A percentile compares a stretch with the other conserved stretches of the same genome.
Evolutionary conservation across 2,329 filamentous ascomycete genomes (phyloP).

Genomic region (Akanthomyces dipterigenus): DNA sequence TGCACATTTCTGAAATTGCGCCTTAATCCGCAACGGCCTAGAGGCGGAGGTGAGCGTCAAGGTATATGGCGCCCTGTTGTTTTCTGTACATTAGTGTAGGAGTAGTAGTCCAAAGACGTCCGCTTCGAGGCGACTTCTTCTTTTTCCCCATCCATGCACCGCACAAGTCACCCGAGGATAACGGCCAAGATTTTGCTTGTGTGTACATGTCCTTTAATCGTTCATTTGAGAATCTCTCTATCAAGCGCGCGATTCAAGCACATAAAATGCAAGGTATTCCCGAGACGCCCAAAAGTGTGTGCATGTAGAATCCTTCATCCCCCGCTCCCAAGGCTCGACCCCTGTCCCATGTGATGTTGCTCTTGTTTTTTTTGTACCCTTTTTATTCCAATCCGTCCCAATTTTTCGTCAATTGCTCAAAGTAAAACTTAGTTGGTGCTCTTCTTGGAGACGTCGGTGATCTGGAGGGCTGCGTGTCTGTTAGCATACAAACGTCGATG

Average conservation of each 20-base stretch:
- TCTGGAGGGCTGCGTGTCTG: constrained; percentile 38
- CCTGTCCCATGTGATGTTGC: constrained; percentile 7
- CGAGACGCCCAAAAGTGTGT: constrained; percentile 46
- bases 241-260: constrained; percentile 32
- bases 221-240: constrained; percentile 25
- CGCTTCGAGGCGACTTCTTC: neutral
- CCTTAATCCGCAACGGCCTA: too few species aligned
- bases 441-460: constrained; percentile 53
- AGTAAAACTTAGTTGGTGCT: constrained; percentile 23
- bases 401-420: constrained; percentile 18
- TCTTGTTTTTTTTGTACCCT: neutral
- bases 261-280: constrained; percentile 47
- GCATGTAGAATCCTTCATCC: constrained; percentile 30
- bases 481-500: constrained; percentile 13
- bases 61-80: neutral
- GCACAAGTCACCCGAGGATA: neutral
- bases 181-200: neutral
- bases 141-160: neutral
- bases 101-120: neutral
- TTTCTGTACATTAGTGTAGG: constrained; percentile 3
- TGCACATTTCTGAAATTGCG: neutral
- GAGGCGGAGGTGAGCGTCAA: too few species aligned
- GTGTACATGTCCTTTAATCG: constrained; percentile 12
- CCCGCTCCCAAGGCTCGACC: constrained; percentile 14
- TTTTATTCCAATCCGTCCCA: constrained; percentile 3